phyloP scores from a whole-genome alignment of 805 yeast species.

The Candida ovalis region DNA sequence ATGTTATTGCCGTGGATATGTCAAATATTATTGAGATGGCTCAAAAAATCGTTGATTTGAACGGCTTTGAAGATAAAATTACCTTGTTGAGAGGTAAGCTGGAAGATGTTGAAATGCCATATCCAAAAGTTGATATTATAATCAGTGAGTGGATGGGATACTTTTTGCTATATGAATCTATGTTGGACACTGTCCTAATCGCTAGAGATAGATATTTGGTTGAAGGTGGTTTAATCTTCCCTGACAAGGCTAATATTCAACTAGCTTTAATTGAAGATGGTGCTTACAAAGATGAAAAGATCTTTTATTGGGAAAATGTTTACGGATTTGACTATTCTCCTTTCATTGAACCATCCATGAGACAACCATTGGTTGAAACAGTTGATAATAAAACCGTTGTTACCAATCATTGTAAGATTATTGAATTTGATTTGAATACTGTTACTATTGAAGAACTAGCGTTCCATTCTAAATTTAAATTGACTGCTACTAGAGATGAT shows the following conservation, averaged over 20 bases:
- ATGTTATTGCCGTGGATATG: conserved; percentile 96
- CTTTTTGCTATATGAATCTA: conserved; percentile 90
- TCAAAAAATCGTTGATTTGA: conserved; percentile 74
- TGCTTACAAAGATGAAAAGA: conserved; percentile 85
- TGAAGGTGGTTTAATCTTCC: conserved; percentile 87
- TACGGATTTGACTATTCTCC: conserved; percentile 97
- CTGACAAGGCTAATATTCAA: conserved; percentile 87
- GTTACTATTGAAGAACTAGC: conserved; percentile 79
- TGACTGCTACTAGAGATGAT: conserved; percentile 76
- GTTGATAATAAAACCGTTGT: conserved; percentile 72
- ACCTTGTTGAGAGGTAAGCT: conserved; percentile 88
- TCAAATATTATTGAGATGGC: conserved; percentile 96
- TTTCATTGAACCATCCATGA: conserved; percentile 78
- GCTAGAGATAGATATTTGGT: conserved; percentile 89
- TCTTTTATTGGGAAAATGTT: conserved; percentile 93
- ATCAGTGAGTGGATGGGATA: conserved; percentile 99
- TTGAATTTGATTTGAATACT: conserved; percentile 86
- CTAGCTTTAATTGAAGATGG: conserved; percentile 93
- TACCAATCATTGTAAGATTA: conserved; percentile 67
- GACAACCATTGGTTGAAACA: conserved; percentile 94
- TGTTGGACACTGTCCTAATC: conserved; percentile 92
- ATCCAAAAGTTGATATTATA: conserved; percentile 85
- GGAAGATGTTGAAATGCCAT: conserved; percentile 89
- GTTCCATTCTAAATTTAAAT: conserved; percentile 63
- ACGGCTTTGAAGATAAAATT: conserved; percentile 82